Evolutionary conservation across 2,329 filamentous ascomycete species (phyloP).

Genomic region (Rhynchosporium secalis): DNA sequence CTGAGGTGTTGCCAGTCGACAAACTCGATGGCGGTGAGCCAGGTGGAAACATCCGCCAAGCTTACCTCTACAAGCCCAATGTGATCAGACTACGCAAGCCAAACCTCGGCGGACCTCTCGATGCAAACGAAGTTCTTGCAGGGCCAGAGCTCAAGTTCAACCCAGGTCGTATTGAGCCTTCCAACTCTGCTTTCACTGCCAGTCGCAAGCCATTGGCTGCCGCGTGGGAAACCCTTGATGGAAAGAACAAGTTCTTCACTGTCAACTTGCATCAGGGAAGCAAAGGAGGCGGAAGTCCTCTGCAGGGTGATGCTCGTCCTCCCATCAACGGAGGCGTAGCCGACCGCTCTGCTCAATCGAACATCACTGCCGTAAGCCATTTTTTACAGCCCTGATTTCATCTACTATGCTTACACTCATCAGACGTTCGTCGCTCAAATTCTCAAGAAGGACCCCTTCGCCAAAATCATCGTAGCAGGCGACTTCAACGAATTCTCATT

Average conservation of each 20-base stretch:
- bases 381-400: background rate
- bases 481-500: constrained; percentile 75
- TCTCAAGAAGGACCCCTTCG: constrained; percentile 54
- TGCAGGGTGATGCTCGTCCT: constrained; percentile 14
- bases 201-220: constrained; percentile 69
- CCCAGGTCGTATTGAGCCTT: constrained; percentile 66
- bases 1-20: constrained; percentile 59
- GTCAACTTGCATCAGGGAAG: constrained; percentile 69
- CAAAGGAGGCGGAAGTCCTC: constrained; percentile 55
- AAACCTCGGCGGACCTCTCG: constrained; percentile 54
- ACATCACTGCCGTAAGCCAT: constrained; percentile 54
- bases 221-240: constrained; percentile 60
- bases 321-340: constrained; percentile 54
- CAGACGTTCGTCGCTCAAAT: constrained; percentile 58
- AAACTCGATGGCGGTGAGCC: constrained; percentile 64
- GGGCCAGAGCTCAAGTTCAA: constrained; percentile 64
- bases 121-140: constrained; percentile 58
- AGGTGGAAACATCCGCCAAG: constrained; percentile 70
- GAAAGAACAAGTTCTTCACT: constrained; percentile 63
- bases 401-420: background rate
- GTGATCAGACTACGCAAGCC: constrained; percentile 59
- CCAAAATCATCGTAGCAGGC: constrained; percentile 60
- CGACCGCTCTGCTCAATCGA: constrained; percentile 56
- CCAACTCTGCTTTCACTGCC: constrained; percentile 57
- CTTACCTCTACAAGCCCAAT: constrained; percentile 67